These are phyloP conservation scores for Xylaria grammica DNA, from an alignment of 495 filamentous ascomycete species.

Conservation along the genomic window DNA sequence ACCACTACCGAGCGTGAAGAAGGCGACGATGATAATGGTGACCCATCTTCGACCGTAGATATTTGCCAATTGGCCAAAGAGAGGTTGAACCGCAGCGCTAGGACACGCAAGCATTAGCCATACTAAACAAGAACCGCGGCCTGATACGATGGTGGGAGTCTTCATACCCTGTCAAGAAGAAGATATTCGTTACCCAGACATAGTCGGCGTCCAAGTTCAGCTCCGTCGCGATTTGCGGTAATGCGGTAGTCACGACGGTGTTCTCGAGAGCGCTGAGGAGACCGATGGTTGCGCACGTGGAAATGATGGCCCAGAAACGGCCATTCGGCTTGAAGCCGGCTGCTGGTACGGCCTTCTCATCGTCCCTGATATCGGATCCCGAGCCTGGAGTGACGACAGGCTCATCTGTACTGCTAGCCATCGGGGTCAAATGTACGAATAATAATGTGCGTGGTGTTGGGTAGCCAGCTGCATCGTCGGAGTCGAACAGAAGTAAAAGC, in stretches of 20 bases:
- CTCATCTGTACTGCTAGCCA: no score
- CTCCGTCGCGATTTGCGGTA: slow-evolving; percentile 41
- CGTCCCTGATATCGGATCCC: no score
- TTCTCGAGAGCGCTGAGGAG: slow-evolving; percentile 34
- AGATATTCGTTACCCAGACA: slow-evolving; percentile 49
- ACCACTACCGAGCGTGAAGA: slow-evolving; percentile 49
- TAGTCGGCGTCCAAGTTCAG: slow-evolving; percentile 39
- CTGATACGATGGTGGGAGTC: neutral
- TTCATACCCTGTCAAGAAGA: slow-evolving; percentile 40
- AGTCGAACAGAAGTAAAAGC: no score
- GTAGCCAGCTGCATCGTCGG: no score
- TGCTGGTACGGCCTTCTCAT: no score
- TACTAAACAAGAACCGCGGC: neutral
- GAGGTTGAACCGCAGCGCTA: slow-evolving; percentile 17
- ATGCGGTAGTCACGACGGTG: slow-evolving; percentile 43
- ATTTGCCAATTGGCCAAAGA: slow-evolving; percentile 40
- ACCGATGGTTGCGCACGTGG: slow-evolving; percentile 42
- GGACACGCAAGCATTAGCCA: neutral
- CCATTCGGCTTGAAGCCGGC: neutral
- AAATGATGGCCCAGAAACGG: slow-evolving; percentile 34
- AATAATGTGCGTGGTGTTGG: no score
- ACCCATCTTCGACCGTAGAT: slow-evolving; percentile 47
- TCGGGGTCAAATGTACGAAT: no score
- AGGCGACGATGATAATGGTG: slow-evolving; percentile 36
- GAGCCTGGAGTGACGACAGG: no score